Conservation (phyloP, 2,329 filamentous ascomycete genomes). For the Pseudocercospora fuligena region DNA sequence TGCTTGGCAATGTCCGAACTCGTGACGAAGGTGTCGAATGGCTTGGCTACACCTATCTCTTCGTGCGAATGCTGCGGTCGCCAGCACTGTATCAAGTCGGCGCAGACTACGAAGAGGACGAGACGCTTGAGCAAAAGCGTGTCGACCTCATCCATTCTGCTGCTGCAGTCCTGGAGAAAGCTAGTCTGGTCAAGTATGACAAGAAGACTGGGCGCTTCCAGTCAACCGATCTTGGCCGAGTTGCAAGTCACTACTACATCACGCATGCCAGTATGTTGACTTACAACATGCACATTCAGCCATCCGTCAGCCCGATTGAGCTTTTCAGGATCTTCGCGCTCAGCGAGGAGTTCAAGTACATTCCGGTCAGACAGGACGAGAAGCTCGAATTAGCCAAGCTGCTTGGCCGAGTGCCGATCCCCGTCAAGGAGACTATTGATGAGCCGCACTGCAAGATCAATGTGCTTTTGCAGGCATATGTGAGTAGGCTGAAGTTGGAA, state of each 20-base stretch:
- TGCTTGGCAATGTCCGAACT: constrained; percentile 87
- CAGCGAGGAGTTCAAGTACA: constrained; percentile 98
- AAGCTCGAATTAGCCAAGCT: constrained; percentile 95
- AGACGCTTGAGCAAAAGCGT: constrained; percentile 89
- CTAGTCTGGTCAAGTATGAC: constrained; percentile 91
- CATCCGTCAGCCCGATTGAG: constrained; percentile 90
- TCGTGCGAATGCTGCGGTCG: constrained; percentile 95
- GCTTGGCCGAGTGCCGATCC: constrained; percentile 86
- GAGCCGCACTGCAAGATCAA: constrained; percentile 98
- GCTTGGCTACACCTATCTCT: constrained; percentile 97
- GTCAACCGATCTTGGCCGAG: constrained; percentile 89
- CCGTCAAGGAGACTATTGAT: constrained; percentile 96
- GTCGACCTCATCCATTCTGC: constrained; percentile 98
- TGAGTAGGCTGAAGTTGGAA: constrained; percentile 90
- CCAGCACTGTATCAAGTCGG: constrained; percentile 95
- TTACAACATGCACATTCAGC: constrained; percentile 94
- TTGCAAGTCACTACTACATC: constrained; percentile 98
- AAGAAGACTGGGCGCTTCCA: constrained; percentile 88
- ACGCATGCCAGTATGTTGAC: constrained; percentile 95
- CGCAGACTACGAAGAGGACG: constrained; percentile 91
- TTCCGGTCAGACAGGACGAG: constrained; percentile 95
- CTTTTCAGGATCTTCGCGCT: constrained; percentile 95
- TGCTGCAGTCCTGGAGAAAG: constrained; percentile 82
- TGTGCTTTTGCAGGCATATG: constrained; percentile 93
- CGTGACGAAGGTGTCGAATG: constrained; percentile 98